Evolutionary conservation across 768 basidiomycete species (phyloP).

Genomic region (Leucosporidium scottii): DNA sequence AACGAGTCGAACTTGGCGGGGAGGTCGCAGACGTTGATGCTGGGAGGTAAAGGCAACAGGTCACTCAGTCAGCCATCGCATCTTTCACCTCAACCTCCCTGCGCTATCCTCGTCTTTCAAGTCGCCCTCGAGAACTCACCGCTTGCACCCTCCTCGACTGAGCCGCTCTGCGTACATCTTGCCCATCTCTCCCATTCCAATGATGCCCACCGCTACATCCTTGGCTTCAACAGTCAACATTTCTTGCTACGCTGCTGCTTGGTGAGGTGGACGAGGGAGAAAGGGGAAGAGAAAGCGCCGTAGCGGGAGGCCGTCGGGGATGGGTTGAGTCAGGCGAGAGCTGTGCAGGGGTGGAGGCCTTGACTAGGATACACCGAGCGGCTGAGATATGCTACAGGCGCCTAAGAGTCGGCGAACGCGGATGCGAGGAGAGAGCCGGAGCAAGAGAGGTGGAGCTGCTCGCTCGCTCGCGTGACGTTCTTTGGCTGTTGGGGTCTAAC

Average conservation of each 20-base stretch:
- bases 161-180: conserved; percentile 81
- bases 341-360: no score
- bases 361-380: no score
- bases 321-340: no score
- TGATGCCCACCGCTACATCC: conserved; percentile 59
- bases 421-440: no score
- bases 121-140: conserved; percentile 48
- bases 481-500: no score
- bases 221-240: background rate
- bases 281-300: no score
- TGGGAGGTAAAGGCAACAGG: conserved; percentile 39
- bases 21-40: conserved; percentile 83
- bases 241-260: background rate
- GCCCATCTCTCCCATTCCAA: conserved; percentile 98
- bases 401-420: no score
- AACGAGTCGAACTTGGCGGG: conserved; percentile 65
- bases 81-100: background rate
- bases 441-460: no score
- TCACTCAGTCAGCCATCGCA: background rate
- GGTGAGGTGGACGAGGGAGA: background rate
- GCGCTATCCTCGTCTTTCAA: no score
- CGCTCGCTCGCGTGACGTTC: no score
- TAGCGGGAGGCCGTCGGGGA: no score
- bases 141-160: conserved; percentile 73
- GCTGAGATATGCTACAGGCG: no score